Evolutionary conservation across 345 rosid genomes (phyloP).

Genomic region (Eutrema heterophyllum): DNA sequence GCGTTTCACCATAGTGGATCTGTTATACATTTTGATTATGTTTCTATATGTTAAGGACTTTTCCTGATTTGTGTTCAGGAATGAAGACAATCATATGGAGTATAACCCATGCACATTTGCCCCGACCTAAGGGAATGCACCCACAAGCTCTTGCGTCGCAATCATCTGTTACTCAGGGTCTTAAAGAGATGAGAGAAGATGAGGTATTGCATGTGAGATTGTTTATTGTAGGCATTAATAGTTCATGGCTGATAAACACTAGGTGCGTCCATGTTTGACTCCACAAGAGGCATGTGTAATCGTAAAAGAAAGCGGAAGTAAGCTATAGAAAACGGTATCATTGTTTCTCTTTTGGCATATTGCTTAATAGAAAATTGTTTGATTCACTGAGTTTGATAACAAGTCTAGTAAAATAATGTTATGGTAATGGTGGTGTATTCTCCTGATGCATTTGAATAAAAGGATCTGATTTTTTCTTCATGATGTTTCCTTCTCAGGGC

Average conservation of each 20-base stretch:
- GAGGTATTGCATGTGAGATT: conserved; percentile 51
- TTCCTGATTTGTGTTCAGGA: conserved; percentile 44
- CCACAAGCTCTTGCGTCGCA: conserved; percentile 61
- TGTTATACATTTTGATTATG: neutral
- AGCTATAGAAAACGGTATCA: too few species aligned
- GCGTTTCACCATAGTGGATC: conserved; percentile 7
- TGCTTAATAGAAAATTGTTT: neutral
- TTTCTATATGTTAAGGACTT: conserved; percentile 8
- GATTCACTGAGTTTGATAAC: neutral
- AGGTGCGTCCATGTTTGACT: too few species aligned
- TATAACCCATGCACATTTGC: conserved; percentile 91
- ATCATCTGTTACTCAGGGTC: conserved; percentile 56
- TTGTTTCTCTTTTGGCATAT: neutral
- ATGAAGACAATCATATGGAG: conserved; percentile 99
- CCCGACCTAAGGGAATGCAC: conserved; percentile 81
- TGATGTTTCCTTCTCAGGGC: conserved; percentile 34
- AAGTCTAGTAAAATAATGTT: neutral
- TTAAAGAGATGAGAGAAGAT: conserved; percentile 93
- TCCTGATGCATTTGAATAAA: neutral
- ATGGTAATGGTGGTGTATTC: neutral
- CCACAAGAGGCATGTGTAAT: too few species aligned
- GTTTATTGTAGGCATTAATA: conserved; percentile 11
- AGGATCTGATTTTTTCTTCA: neutral
- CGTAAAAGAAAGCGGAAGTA: too few species aligned
- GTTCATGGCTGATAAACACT: neutral